Evolutionary conservation across 2,329 filamentous ascomycete genomes (phyloP), one percentile per base, ranked within the genome.

Genomic region (Trichoderma koningiopsis): DNA sequence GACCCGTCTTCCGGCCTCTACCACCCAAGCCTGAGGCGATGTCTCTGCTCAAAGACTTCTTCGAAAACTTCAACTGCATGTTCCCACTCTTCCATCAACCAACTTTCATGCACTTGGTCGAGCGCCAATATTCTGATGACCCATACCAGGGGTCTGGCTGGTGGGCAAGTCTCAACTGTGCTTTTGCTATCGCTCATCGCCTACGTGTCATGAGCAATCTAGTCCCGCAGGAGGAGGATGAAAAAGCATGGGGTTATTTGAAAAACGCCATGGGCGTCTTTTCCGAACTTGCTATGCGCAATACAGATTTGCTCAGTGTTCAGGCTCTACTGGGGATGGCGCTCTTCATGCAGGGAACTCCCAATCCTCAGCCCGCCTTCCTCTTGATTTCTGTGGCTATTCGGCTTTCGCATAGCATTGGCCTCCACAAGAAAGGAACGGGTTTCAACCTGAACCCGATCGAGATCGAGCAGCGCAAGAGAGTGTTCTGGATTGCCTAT

Each of bases 61-160:
- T 99, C 74, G 93, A 97, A 76, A 97, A 97, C 81, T 98, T 99
- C 86, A 99, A 99, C 83, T 96, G 93, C 88, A 95, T 98, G 88
- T 97, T 98, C 77, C 96, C 96, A 6, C 85, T 99, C 4, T 99
- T 97, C 76, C 96, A 99, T 79, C 94, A 97, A 79, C 94, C 95
- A 1, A 98, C 96, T 0, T 99, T 99, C 77, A 98, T 98, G 93
- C 94, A 97, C 77, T 85, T 98, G 5, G 94, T 97, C 37, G 94
- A 98, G 76, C 89, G 92, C 74, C 95, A 98, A 78, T 99, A 98
- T 80, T 96, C 94, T 0, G 84, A 89, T 61, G 92, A 98, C 73
- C 95, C 95, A 0, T 98, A 97, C 73, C 91, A 97, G 77, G 94
- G 95, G 33, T 96, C 94, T 6, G 96, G 96, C 3, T 99, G 96